Evolutionary conservation across 192 early-diverging fungal species (phyloP).

Genomic region (Coemansia sp.): DNA sequence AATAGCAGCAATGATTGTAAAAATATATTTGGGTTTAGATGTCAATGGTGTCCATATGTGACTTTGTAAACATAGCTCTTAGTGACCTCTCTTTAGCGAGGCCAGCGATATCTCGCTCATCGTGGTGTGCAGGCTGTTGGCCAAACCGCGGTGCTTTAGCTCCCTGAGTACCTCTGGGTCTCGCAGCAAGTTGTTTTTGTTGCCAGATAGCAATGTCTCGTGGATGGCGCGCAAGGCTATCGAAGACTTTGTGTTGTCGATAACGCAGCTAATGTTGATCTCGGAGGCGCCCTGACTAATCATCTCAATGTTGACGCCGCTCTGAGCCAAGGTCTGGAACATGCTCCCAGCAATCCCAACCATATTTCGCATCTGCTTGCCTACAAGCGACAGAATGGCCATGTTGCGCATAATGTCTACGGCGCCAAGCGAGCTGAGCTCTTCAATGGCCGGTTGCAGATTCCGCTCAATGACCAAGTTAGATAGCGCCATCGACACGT

Average conservation of each 20-base stretch:
- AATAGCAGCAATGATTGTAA: neutral
- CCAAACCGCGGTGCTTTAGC: constrained; percentile 34
- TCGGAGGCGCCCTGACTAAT: constrained; percentile 98
- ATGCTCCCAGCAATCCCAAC: constrained; percentile 92
- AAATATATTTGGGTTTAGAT: neutral
- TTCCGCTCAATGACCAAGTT: constrained; percentile 62
- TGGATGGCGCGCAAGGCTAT: constrained; percentile 88
- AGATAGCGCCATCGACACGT: constrained; percentile 84
- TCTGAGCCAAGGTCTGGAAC: constrained; percentile 86
- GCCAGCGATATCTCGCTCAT: constrained; percentile 49
- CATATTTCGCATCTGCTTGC: constrained; percentile 95
- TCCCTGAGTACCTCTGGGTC: constrained; percentile 46
- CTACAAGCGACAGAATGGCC: constrained; percentile 96
- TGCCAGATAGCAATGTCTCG: constrained; percentile 62
- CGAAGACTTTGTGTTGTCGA: constrained; percentile 68
- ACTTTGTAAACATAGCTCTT: neutral
- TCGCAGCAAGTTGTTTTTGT: constrained; percentile 38
- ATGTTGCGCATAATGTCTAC: constrained; percentile 84
- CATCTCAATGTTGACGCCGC: constrained; percentile 98
- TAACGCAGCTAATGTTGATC: constrained; percentile 98
- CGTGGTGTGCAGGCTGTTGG: constrained; percentile 29
- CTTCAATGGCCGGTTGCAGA: constrained; percentile 75
- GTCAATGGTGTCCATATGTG: neutral
- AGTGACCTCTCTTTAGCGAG: constrained; percentile 13
- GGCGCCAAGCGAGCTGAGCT: constrained; percentile 75